These are phyloP conservation scores for Capronia americana DNA, from an alignment of 2,329 filamentous ascomycete genomes.

Conservation along the genomic window DNA sequence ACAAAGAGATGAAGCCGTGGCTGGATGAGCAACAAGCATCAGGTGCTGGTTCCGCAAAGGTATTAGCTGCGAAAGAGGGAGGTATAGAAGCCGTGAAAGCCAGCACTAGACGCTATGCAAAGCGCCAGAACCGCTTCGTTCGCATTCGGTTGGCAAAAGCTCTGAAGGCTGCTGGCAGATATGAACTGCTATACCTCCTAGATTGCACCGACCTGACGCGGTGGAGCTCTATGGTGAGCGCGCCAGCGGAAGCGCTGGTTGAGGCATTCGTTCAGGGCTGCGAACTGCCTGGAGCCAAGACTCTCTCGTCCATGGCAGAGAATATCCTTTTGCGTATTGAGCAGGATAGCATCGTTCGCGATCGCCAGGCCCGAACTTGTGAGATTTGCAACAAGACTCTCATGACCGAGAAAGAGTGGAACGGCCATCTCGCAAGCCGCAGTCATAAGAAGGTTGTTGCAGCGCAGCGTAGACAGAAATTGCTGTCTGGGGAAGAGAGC, in stretches of 20 bases:
- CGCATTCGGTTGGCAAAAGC: constrained; percentile 78
- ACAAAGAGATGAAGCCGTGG: constrained; percentile 85
- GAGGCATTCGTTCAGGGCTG: constrained; percentile 66
- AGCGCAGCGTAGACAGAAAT: constrained; percentile 28
- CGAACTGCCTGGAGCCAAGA: constrained; percentile 60
- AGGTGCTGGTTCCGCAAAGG: constrained; percentile 12
- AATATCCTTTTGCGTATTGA: constrained; percentile 64
- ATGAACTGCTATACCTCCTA: constrained; percentile 73
- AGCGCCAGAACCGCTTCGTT: constrained; percentile 85
- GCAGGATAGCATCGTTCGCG: constrained; percentile 53
- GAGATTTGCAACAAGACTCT: constrained; percentile 69
- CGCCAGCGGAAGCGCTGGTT: constrained; percentile 68
- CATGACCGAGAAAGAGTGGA: constrained; percentile 64
- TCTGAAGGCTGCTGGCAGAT: constrained; percentile 61
- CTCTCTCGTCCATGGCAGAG: constrained; percentile 64
- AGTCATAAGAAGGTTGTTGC: constrained; percentile 60
- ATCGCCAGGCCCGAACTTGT: constrained; percentile 66
- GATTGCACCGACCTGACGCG: constrained; percentile 73
- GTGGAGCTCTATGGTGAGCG: constrained; percentile 70
- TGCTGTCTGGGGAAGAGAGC: background rate
- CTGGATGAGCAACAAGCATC: constrained; percentile 51
- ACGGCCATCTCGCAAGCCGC: constrained; percentile 61
- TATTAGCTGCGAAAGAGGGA: constrained; percentile 9
- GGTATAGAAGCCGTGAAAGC: constrained; percentile 78
- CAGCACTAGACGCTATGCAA: constrained; percentile 86